These are phyloP conservation scores for Penicillium fuscoglaucum DNA, from an alignment of 2,329 filamentous ascomycete species.

Conservation along the genomic window DNA sequence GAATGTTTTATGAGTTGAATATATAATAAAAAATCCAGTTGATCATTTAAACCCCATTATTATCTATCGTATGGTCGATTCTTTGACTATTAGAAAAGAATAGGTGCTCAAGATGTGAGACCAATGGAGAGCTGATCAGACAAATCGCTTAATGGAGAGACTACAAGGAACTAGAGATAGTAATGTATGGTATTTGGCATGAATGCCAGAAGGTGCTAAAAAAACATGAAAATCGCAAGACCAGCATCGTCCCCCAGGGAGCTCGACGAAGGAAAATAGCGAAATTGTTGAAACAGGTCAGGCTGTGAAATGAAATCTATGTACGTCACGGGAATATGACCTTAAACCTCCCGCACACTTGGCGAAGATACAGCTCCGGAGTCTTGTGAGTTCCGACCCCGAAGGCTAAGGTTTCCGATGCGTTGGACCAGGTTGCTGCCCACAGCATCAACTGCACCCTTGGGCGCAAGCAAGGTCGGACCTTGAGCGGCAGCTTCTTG, in stretches of 20 bases:
- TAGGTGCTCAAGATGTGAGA: background rate
- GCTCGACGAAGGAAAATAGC: background rate
- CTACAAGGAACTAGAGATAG: background rate
- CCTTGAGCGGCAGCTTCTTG: conserved; percentile 79
- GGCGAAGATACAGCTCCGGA: conserved; percentile 35
- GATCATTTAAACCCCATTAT: background rate
- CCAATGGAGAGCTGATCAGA: background rate
- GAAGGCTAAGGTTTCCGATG: conserved; percentile 76
- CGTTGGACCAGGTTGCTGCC: conserved; percentile 85
- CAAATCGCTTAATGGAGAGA: background rate
- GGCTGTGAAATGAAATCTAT: conserved; percentile 15
- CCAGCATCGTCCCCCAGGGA: background rate
- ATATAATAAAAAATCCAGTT: background rate
- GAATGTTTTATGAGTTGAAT: background rate
- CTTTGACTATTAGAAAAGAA: background rate
- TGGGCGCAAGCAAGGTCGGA: conserved; percentile 77
- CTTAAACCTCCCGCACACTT: conserved; percentile 41
- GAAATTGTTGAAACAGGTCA: conserved; percentile 7
- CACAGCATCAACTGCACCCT: conserved; percentile 89
- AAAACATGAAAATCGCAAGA: background rate
- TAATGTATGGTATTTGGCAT: conserved; percentile 1
- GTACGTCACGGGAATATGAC: conserved; percentile 11
- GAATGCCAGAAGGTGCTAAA: conserved; percentile 4
- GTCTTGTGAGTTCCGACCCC: conserved; percentile 32
- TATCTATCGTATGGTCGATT: background rate